These are phyloP conservation scores for Nitzschia inconspicua DNA, from an alignment of 108 stramenopile species.

Conservation along the genomic window DNA sequence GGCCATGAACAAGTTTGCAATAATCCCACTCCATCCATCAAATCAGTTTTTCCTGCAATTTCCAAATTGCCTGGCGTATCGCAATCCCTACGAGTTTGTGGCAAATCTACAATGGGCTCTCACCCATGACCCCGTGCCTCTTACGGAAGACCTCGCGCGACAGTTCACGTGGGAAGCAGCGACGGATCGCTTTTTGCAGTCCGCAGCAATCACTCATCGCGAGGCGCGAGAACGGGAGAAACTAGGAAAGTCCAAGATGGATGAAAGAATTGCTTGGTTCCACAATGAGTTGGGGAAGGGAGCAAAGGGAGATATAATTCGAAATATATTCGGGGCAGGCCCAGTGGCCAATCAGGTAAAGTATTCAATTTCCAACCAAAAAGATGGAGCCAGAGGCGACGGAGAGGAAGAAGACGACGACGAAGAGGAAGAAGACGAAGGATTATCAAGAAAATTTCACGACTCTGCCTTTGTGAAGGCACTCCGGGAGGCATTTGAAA, in stretches of 20 bases:
- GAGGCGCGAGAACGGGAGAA: conserved; percentile 55
- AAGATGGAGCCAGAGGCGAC: conserved; percentile 24
- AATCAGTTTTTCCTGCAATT: conserved; percentile 74
- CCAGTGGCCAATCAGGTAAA: conserved; percentile 64
- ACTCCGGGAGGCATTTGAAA: conserved; percentile 38
- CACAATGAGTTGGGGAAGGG: conserved; percentile 76
- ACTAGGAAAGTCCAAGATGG: conserved; percentile 52
- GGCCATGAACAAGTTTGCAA: conserved; percentile 85
- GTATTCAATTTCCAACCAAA: conserved; percentile 28
- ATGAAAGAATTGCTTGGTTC: conserved; percentile 76
- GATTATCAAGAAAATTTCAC: conserved; percentile 38
- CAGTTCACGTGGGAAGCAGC: conserved; percentile 84
- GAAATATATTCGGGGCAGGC: conserved; percentile 66
- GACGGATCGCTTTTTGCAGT: conserved; percentile 66
- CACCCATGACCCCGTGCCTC: conserved; percentile 70
- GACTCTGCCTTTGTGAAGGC: conserved; percentile 53
- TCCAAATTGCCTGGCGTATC: conserved; percentile 74
- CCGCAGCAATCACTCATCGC: conserved; percentile 57
- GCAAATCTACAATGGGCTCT: conserved; percentile 75
- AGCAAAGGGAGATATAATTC: conserved; percentile 58
- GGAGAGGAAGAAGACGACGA: conserved; percentile 13
- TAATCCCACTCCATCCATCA: conserved; percentile 70
- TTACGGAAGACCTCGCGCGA: conserved; percentile 51
- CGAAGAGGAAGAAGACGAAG: conserved; percentile 43
- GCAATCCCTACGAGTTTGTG: conserved; percentile 71